A percentile compares a stretch with the other conserved stretches of the same genome.
Evolutionary conservation across 148 eudicot genomes (phyloP).

Genomic region (Chenopodium berlandieri): DNA sequence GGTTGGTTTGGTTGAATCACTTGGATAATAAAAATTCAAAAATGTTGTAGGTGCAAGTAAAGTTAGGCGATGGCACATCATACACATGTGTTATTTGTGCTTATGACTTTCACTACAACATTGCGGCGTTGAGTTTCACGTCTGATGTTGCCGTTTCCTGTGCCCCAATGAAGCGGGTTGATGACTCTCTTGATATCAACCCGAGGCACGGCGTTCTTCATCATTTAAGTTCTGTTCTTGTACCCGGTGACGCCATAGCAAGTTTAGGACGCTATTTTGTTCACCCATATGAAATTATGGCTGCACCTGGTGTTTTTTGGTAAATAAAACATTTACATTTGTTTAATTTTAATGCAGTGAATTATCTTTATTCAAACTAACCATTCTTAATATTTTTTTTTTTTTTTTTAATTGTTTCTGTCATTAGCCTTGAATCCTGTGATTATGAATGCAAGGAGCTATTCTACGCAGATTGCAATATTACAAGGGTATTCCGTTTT

Average conservation of each 20-base stretch:
- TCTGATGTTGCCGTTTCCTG: background rate
- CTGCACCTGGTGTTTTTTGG: slow-evolving; percentile 10
- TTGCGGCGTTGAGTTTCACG: slow-evolving; percentile 1
- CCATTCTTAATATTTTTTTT: background rate
- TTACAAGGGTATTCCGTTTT: background rate
- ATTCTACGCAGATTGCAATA: background rate
- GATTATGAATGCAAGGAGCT: slow-evolving; percentile 13
- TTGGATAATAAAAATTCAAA: background rate
- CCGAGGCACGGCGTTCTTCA: background rate
- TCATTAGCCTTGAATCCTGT: slow-evolving; percentile 14
- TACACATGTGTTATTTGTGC: background rate
- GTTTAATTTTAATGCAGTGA: background rate
- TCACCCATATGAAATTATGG: slow-evolving; percentile 8
- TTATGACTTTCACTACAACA: slow-evolving; percentile 17
- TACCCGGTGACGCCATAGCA: background rate
- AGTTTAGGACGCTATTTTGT: slow-evolving; percentile 9
- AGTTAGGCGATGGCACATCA: slow-evolving; percentile 3
- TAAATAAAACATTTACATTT: background rate
- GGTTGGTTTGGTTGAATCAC: background rate
- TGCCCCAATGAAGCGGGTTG: background rate
- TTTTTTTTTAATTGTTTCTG: background rate
- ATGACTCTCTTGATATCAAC: slow-evolving; percentile 4
- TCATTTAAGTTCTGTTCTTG: background rate
- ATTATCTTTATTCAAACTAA: background rate
- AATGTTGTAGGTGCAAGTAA: slow-evolving; percentile 14